A percentile compares a stretch with the other conserved stretches of the same genome.
These are phyloP conservation scores for Chlamydomonas schloesseri DNA, from an alignment of 139 green algal species.

Conservation along the genomic window DNA sequence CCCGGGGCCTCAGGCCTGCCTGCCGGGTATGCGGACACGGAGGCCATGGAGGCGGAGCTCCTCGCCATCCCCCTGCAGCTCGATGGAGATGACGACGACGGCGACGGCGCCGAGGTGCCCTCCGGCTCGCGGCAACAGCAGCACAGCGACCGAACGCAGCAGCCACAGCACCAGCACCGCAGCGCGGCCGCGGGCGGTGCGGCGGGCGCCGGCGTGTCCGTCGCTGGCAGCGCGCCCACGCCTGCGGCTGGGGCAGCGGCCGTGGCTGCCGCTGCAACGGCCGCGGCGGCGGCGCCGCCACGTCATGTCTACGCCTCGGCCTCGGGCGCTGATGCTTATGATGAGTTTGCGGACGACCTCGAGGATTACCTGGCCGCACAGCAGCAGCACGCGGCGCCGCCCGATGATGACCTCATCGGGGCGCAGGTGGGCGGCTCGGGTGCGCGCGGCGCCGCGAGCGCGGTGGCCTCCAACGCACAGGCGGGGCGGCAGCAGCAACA, in stretches of 20 bases:
- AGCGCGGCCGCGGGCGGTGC: no score
- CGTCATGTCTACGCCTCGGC: neutral
- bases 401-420: neutral
- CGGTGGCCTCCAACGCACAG: neutral
- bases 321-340: neutral
- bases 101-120: no score
- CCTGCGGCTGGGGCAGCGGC: neutral
- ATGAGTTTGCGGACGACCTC: slow-evolving; percentile 9
- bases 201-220: no score
- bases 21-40: neutral
- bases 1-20: no score
- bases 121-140: neutral
- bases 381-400: neutral
- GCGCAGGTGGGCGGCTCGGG: no score
- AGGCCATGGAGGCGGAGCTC: neutral
- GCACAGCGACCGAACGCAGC: no score
- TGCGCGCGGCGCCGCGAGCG: no score
- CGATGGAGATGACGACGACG: no score
- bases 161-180: no score
- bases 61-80: neutral
- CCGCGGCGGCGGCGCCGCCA: neutral
- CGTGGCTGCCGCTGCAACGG: neutral
- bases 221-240: no score
- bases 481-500: neutral
- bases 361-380: slow-evolving; percentile 30